Conservation (phyloP, 305 asterid genomes). For the Stenogyne calaminthoides region DNA sequence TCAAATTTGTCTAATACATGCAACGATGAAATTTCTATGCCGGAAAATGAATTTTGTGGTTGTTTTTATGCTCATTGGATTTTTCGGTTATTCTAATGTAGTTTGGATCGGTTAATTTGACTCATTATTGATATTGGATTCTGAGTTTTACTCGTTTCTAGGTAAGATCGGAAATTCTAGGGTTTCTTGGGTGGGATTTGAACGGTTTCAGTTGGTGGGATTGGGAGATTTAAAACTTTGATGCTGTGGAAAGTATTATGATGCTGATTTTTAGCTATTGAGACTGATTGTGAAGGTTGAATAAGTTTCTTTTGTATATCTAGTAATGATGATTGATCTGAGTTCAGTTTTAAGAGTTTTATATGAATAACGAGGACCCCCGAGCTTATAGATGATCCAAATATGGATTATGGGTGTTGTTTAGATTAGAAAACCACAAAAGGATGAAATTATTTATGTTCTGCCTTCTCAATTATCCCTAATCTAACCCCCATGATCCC, state of each 20-base stretch:
- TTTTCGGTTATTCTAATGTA: background rate
- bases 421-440: background rate
- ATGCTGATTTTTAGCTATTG: background rate
- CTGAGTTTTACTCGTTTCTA: constrained; percentile 12
- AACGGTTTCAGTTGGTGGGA: constrained; percentile 20
- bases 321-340: background rate
- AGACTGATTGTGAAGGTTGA: constrained; percentile 15
- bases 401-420: background rate
- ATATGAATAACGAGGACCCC: background rate
- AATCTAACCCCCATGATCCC: background rate
- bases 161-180: constrained; percentile 25
- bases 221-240: constrained; percentile 14
- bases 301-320: constrained; percentile 5
- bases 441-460: background rate
- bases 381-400: background rate
- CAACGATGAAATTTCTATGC: background rate
- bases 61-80: background rate
- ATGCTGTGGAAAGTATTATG: background rate
- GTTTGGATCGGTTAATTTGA: constrained; percentile 27
- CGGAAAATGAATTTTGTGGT: constrained; percentile 16
- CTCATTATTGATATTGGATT: constrained; percentile 1
- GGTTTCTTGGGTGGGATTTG: constrained; percentile 24
- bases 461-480: background rate
- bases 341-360: background rate
- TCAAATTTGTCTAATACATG: background rate